Evolutionary conservation across 1,139 yeast species (phyloP), one percentile per base, ranked within the genome.

Genomic region (Geotrichum aggregatum): DNA sequence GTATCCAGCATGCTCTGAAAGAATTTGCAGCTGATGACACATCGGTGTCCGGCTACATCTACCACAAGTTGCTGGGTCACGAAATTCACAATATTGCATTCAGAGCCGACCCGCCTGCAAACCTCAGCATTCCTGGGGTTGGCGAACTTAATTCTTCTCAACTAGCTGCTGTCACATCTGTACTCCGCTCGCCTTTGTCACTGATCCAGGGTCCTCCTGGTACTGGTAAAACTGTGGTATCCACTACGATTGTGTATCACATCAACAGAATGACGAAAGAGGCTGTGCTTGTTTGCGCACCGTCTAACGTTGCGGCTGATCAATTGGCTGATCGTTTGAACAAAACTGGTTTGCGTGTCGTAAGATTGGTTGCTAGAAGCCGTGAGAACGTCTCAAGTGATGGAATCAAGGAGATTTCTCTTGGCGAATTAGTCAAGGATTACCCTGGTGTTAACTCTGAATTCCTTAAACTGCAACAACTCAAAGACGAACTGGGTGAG

Each of bases 201-300:
- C 76, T 91, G 62, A 89, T 91, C 59, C 98, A 91, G 68, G 98
- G 98, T 18, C 98, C 98, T n/a, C 98, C 98, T 1, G 96, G 96
- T 56, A 91, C 98, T 0, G 98, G 98, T 66, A 91, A 91, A 66
- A 91, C 98, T 0, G 95, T 88, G 13, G 89, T 96, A 0, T 87
- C 96, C 0, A 94, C 96, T 2, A 84, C 96, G 0, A 87, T 91
- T 58, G 80, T 89, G 26, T 85, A 86, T 63, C 96, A 88, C 63
- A 71, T 89, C 56, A 76, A 82, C 2, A 78, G 79, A 54, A 65
- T 83, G 57, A 79, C 79, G 59, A 74, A 76, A 53, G 77, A 78
- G 54, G 76, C 78, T 43, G 81, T 89, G 6, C 74, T 91, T 47
- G 97, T 89, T 2, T 88, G 96, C 74, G 97, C 97, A 1, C 96